Conservation (phyloP, 2,329 filamentous ascomycete species). For the Botrytis medusae region DNA sequence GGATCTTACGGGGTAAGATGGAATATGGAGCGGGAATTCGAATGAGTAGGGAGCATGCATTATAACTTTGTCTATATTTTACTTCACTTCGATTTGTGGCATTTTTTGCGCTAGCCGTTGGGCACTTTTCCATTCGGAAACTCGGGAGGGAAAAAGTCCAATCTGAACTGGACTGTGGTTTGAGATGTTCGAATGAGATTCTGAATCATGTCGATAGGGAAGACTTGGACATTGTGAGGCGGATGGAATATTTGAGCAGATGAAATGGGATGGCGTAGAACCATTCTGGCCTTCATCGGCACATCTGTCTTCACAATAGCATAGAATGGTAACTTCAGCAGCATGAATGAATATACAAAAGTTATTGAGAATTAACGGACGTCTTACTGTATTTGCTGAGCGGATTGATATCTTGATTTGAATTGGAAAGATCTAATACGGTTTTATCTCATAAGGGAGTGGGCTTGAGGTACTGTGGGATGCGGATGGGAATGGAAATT, state of each 20-base stretch:
- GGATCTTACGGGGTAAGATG: neutral
- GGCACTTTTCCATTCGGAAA: neutral
- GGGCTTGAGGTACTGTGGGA: too few relatives aligned
- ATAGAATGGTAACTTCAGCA: neutral
- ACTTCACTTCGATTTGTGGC: neutral
- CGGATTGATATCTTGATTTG: neutral
- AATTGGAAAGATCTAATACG: too few relatives aligned
- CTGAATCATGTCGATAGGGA: neutral
- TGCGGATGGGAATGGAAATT: too few relatives aligned
- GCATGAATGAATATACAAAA: conserved; percentile 12
- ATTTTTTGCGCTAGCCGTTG: neutral
- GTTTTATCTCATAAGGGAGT: neutral
- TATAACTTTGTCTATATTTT: conserved; percentile 8
- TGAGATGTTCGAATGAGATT: neutral
- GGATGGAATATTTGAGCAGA: neutral
- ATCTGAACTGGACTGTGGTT: neutral
- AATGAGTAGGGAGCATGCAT: neutral
- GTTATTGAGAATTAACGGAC: neutral
- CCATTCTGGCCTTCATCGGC: neutral
- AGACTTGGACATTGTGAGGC: neutral
- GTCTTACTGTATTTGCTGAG: neutral
- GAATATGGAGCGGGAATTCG: neutral
- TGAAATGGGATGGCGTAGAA: neutral
- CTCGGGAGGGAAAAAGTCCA: neutral
- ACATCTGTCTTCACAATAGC: neutral